Evolutionary conservation across 2,329 filamentous ascomycete genomes (phyloP).

Genomic region (Fusarium transvaalense): DNA sequence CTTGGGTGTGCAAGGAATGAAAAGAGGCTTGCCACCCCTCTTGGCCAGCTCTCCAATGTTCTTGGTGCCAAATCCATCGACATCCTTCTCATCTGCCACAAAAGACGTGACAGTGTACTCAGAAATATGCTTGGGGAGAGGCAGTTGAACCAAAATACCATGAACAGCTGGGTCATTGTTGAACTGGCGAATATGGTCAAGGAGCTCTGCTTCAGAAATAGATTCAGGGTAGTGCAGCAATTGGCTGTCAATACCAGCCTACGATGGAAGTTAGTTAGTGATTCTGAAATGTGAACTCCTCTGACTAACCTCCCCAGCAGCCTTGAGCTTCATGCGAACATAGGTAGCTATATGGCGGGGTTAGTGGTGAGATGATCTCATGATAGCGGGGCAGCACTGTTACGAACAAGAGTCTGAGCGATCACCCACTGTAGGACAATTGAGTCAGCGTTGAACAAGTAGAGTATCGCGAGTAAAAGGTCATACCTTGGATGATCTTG

Average conservation of each 20-base stretch:
- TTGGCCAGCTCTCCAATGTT: conserved; percentile 99
- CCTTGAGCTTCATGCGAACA: conserved; percentile 99
- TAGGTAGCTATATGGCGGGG: conserved; percentile 77
- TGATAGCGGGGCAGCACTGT: conserved; percentile 42
- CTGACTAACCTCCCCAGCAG: conserved; percentile 81
- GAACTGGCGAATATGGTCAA: conserved; percentile 82
- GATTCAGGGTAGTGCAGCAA: conserved; percentile 85
- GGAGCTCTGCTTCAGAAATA: conserved; percentile 85
- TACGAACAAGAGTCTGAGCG: conserved; percentile 86
- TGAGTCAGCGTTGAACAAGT: conserved; percentile 41
- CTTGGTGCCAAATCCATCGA: conserved; percentile 92
- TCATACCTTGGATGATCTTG: conserved; percentile 92
- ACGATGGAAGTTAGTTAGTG: conserved; percentile 3
- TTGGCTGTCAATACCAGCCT: conserved; percentile 92
- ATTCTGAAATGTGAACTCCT: not conserved
- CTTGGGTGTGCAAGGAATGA: conserved; percentile 95
- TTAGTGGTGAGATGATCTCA: conserved; percentile 36
- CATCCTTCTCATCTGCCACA: conserved; percentile 94
- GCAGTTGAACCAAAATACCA: conserved; percentile 93
- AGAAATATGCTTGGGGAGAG: conserved; percentile 87
- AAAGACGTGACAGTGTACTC: conserved; percentile 92
- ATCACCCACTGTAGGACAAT: conserved; percentile 76
- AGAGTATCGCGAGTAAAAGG: conserved; percentile 19
- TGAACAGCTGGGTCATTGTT: conserved; percentile 91
- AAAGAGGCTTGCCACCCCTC: conserved; percentile 88